Evolutionary conservation across 2,329 filamentous ascomycete species (phyloP).

Genomic region (Aspergillus sojae): DNA sequence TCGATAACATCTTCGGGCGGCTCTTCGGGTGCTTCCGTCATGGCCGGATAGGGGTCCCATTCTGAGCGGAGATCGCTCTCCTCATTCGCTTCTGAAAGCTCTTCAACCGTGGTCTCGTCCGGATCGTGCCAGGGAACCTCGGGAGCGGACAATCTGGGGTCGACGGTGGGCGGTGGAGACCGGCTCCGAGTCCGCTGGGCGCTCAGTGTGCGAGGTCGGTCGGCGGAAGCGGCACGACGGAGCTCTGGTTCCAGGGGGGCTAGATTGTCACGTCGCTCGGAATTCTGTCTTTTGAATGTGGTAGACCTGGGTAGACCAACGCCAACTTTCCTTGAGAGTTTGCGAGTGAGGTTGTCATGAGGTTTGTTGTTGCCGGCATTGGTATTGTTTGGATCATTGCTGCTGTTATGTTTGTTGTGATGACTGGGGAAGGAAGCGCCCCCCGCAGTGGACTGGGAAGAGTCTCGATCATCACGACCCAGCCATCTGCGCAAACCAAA

Average conservation of each 20-base stretch:
- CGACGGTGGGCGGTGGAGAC: conserved; percentile 43
- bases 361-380: conserved; percentile 22
- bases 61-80: conserved; percentile 29
- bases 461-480: conserved; percentile 43
- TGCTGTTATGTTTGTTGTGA: conserved; percentile 8
- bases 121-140: conserved; percentile 42
- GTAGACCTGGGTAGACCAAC: conserved; percentile 74
- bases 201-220: conserved; percentile 48
- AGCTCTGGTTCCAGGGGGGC: conserved; percentile 65
- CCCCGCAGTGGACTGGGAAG: conserved; percentile 27
- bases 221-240: conserved; percentile 68
- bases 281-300: conserved; percentile 81
- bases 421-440: conserved; percentile 14
- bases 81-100: conserved; percentile 32
- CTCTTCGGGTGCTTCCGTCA: conserved; percentile 29
- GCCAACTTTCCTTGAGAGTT: conserved; percentile 59
- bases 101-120: conserved; percentile 36
- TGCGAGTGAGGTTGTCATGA: conserved; percentile 38
- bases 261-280: conserved; percentile 75
- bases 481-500: conserved; percentile 46
- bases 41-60: conserved; percentile 32
- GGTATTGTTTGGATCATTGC: conserved; percentile 20
- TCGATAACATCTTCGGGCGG: conserved; percentile 56
- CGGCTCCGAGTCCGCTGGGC: conserved; percentile 48
- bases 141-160: conserved; percentile 44